Conservation (phyloP, 306 rosid species). For the Boehmeria nivea region DNA sequence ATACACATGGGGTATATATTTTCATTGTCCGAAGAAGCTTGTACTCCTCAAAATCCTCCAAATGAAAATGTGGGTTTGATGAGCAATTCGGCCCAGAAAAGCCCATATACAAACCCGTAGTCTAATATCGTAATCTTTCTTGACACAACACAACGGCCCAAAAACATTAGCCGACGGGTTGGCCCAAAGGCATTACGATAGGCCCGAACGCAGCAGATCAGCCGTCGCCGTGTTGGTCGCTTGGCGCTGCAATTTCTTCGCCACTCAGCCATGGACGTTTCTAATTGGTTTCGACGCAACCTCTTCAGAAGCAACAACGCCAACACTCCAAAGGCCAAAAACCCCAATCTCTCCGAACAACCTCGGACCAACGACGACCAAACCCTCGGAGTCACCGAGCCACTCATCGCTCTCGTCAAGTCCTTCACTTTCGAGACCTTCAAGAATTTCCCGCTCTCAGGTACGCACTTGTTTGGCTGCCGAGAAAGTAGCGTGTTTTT, state of each 20-base stretch:
- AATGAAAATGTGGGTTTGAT: no score
- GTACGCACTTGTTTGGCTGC: slow-evolving; percentile 23
- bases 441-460: slow-evolving; percentile 61
- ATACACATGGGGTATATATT: no score
- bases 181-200: not conserved
- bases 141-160: no score
- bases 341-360: slow-evolving; percentile 20
- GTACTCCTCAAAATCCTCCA: no score
- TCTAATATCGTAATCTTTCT: no score
- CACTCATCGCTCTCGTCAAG: slow-evolving; percentile 50
- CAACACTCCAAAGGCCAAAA: slow-evolving; percentile 7
- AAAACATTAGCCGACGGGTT: no score
- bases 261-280: slow-evolving; percentile 35
- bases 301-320: slow-evolving; percentile 23
- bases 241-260: not conserved
- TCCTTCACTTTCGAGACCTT: slow-evolving; percentile 74
- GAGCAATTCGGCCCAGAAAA: no score
- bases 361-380: slow-evolving; percentile 25
- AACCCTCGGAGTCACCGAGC: slow-evolving; percentile 51
- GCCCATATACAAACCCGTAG: no score
- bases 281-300: slow-evolving; percentile 60
- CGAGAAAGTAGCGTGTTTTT: not conserved
- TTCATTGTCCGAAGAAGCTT: no score
- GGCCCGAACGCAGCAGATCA: not conserved
- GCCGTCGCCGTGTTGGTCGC: not conserved